phyloP scores from a whole-genome alignment of 1,284 basidiomycete genomes.

The Apiotrichum veenhuisii region DNA sequence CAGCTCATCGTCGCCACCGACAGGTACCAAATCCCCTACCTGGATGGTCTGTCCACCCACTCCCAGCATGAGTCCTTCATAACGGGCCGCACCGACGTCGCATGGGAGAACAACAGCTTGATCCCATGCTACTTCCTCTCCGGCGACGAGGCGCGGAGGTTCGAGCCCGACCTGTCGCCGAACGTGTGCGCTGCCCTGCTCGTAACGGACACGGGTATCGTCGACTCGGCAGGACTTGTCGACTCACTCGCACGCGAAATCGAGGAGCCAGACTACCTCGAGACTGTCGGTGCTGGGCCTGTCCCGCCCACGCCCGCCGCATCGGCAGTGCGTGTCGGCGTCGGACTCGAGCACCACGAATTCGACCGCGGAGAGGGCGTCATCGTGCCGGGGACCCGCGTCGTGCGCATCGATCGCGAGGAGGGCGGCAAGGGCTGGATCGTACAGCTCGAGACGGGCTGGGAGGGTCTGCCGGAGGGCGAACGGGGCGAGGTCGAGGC shows the following conservation, averaged over 20 bases:
- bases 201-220: conserved; percentile 84
- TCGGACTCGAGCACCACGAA: background rate
- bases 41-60: conserved; percentile 66
- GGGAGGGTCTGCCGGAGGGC: conserved; percentile 50
- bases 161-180: conserved; percentile 76
- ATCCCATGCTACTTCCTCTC: conserved; percentile 67
- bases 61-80: conserved; percentile 51
- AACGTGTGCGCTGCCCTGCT: conserved; percentile 71
- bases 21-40: conserved; percentile 63
- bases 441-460: conserved; percentile 64
- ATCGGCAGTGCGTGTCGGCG: conserved; percentile 44
- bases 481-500: conserved; percentile 56
- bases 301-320: background rate
- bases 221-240: conserved; percentile 81
- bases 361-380: conserved; percentile 55
- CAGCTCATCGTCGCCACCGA: conserved; percentile 70
- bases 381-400: conserved; percentile 74
- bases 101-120: conserved; percentile 36
- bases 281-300: background rate
- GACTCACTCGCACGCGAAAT: conserved; percentile 75
- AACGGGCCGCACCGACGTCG: background rate
- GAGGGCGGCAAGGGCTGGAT: conserved; percentile 53
- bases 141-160: conserved; percentile 64
- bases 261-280: conserved; percentile 37
- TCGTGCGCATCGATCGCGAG: conserved; percentile 76